Evolutionary conservation across 257 asterid genomes (phyloP).

Genomic region (Solanum virginianum): DNA sequence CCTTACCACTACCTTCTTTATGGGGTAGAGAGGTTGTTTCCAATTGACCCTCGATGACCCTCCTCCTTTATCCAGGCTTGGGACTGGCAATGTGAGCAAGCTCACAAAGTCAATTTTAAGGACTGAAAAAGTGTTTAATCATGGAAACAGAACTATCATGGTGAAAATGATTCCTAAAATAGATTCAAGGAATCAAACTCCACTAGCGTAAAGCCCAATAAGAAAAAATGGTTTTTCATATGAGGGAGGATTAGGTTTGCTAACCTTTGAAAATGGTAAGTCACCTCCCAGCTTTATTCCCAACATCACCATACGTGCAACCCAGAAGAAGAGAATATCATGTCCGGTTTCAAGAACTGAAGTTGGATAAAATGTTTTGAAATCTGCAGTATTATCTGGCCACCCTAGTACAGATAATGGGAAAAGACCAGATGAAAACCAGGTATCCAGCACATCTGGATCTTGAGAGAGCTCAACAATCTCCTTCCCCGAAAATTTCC

Average conservation of each 20-base stretch:
- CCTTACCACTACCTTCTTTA: background rate
- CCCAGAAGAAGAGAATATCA: conserved; percentile 94
- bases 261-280: conserved; percentile 81
- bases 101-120: background rate
- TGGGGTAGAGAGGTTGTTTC: background rate
- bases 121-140: background rate
- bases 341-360: conserved; percentile 94
- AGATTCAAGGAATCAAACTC: background rate
- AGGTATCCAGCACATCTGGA: conserved; percentile 91
- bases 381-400: conserved; percentile 85
- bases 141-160: background rate
- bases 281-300: conserved; percentile 95
- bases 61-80: background rate
- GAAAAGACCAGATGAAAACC: conserved; percentile 95
- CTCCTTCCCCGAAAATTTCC: conserved; percentile 42
- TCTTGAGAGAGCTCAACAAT: conserved; percentile 58
- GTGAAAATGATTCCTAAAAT: background rate
- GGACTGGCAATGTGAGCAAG: background rate
- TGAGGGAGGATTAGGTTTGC: background rate
- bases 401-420: conserved; percentile 88
- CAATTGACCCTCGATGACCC: background rate
- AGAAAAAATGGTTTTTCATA: background rate
- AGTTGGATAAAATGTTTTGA: conserved; percentile 73
- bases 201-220: background rate
- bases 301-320: conserved; percentile 97